A percentile compares a stretch with the other conserved stretches of the same genome.
phyloP scores from a whole-genome alignment of 345 rosid species.

The Sisymbrium irio region DNA sequence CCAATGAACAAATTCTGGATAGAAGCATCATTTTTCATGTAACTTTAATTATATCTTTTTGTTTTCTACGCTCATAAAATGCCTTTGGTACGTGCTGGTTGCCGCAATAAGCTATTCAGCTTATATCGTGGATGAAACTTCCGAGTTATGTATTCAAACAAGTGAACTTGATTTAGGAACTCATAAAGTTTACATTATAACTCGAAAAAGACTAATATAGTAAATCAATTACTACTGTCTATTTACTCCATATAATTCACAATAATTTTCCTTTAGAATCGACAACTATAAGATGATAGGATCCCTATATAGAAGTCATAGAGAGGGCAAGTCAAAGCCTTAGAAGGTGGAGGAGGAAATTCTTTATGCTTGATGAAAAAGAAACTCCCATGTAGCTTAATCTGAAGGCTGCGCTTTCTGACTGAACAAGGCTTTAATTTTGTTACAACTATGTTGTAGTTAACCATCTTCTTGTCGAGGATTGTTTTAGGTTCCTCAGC shows the following conservation, averaged over 20 bases:
- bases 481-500: no score
- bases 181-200: background rate
- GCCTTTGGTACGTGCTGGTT: background rate
- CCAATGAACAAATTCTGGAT: background rate
- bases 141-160: background rate
- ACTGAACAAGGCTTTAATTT: no score
- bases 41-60: background rate
- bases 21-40: constrained; percentile 24
- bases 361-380: no score
- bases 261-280: no score
- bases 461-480: no score
- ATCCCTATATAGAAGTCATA: no score
- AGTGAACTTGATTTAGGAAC: background rate
- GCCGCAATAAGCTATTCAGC: background rate
- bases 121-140: background rate
- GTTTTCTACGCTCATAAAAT: background rate
- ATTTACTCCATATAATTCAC: background rate
- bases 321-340: no score
- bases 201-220: background rate
- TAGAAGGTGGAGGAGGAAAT: no score
- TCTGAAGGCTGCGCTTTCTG: no score
- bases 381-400: no score
- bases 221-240: background rate
- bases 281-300: no score
- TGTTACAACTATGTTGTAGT: no score